phyloP scores from a whole-genome alignment of 352 stramenopile genomes.

The Phytophthora pistaciae region DNA sequence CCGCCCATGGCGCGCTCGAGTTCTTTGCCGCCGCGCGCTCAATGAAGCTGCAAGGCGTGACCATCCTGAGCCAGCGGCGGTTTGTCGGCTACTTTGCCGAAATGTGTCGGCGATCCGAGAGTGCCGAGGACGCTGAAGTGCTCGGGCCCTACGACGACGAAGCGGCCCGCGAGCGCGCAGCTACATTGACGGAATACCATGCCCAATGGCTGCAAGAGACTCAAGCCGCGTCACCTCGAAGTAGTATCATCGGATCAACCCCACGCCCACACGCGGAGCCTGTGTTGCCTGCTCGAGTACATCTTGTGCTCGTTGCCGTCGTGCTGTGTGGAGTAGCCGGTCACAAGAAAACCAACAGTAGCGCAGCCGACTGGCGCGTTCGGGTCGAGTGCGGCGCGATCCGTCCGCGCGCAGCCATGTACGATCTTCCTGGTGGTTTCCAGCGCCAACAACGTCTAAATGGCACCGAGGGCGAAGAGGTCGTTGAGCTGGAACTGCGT shows the following conservation, averaged over 20 bases:
- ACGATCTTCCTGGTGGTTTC: conserved; percentile 38
- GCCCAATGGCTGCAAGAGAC: conserved; percentile 57
- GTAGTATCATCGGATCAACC: conserved; percentile 2
- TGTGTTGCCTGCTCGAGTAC: conserved; percentile 33
- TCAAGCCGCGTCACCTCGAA: conserved; percentile 34
- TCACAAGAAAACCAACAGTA: conserved; percentile 45
- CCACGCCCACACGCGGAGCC: conserved; percentile 35
- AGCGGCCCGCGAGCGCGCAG: conserved; percentile 36
- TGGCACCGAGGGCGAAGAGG: conserved; percentile 10
- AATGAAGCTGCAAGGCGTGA: conserved; percentile 84
- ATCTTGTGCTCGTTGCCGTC: conserved; percentile 54
- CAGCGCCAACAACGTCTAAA: conserved; percentile 13
- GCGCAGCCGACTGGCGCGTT: conserved; percentile 61
- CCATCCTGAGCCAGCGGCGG: conserved; percentile 81
- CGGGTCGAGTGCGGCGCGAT: conserved; percentile 56
- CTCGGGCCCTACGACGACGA: conserved; percentile 29
- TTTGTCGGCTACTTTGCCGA: conserved; percentile 83
- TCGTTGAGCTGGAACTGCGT: conserved; percentile 49
- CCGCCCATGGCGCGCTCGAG: conserved; percentile 64
- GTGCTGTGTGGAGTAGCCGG: conserved; percentile 52
- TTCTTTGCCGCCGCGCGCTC: conserved; percentile 79
- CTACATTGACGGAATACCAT: conserved; percentile 52
- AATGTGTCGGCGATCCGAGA: conserved; percentile 55
- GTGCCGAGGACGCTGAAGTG: conserved; percentile 8
- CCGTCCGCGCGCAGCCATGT: conserved; percentile 26